These are phyloP conservation scores for Triangularia verruculosa DNA, from an alignment of 2,329 filamentous ascomycete species.

Conservation along the genomic window DNA sequence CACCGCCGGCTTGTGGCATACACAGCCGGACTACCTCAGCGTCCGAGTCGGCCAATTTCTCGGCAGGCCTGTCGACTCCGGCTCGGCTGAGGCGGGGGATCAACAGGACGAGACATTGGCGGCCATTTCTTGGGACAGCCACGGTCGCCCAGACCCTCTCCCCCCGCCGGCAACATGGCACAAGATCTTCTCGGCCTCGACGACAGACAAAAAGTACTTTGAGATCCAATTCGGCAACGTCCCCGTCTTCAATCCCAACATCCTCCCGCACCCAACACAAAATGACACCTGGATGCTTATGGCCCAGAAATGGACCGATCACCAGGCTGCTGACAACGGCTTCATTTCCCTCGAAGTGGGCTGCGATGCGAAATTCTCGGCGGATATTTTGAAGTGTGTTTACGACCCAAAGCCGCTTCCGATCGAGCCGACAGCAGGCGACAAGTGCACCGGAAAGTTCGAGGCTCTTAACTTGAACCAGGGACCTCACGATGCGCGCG, in stretches of 20 bases:
- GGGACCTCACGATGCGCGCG: constrained; percentile 57
- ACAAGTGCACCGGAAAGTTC: constrained; percentile 43
- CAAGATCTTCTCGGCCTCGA: constrained; percentile 47
- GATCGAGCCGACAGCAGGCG: constrained; percentile 44
- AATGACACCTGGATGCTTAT: constrained; percentile 50
- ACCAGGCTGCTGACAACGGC: constrained; percentile 30
- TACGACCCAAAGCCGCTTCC: constrained; percentile 41
- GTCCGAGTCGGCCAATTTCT: constrained; percentile 15
- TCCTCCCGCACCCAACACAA: constrained; percentile 52
- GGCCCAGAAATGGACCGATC: constrained; percentile 42
- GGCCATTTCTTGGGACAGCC: neutral
- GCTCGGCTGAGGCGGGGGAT: neutral
- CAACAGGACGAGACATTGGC: neutral
- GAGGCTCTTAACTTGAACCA: constrained; percentile 41
- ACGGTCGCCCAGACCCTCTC: neutral
- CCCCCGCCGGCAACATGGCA: constrained; percentile 24
- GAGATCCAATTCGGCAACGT: constrained; percentile 44
- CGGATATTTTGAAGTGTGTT: constrained; percentile 42
- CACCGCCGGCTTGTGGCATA: constrained; percentile 25
- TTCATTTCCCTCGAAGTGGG: constrained; percentile 41
- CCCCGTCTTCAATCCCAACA: constrained; percentile 51
- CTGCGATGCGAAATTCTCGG: constrained; percentile 35
- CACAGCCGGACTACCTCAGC: constrained; percentile 10
- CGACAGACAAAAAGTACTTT: constrained; percentile 46
- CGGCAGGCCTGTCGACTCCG: neutral